Evolutionary conservation across 2,329 filamentous ascomycete species (phyloP), one percentile per base, ranked within the genome.

Genomic region (Plenodomus lindquistii): DNA sequence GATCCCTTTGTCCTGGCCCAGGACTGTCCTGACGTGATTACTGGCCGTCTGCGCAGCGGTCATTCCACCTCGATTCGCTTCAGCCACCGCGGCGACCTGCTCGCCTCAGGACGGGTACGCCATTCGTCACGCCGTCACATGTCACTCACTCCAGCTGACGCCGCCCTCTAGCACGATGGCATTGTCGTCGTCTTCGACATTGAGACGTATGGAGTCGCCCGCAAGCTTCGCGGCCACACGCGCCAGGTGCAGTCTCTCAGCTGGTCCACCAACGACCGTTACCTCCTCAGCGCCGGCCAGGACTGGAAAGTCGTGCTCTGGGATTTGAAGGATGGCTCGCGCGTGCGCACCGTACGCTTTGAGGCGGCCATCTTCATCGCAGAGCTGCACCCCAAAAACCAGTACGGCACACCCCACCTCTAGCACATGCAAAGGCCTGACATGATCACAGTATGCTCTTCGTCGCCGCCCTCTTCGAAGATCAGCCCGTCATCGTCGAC

Each of bases 231-330:
- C 57, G 94, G 93, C 11, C 94, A 99, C 75, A 96, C 89, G 42
- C 87, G 90, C 67, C 93, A 94, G 69, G 92, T 99, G 48, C 93
- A 96, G 62, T 96, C 90, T 42, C 75, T 99, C 51, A 96, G 92
- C 77, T 99, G 94, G 94, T 97, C 93, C 43, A 83, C 87, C 62
- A 90, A 91, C 74, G 93, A 94, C 20, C 84, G 90, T 58, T 97
- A 96, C 73, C 80, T 99, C 43, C 82, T 99, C 48, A 96, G 91
- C 49, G 89, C 91, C 10, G 96, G 91, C 37, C 91, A 97, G 71
- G 94, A 96, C 66, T 97, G 93, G 89, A 96, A 95, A 74, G 92
- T 89, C 55, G 91, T 96, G 42, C 80, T 99, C 0, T 99, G 94
- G 94, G 94, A 99, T 73, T 78, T 99, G 49, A 82, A 87, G 66